These are phyloP conservation scores for Crucibulum cyathiforme DNA, from an alignment of 1,284 basidiomycete species.

Conservation along the genomic window DNA sequence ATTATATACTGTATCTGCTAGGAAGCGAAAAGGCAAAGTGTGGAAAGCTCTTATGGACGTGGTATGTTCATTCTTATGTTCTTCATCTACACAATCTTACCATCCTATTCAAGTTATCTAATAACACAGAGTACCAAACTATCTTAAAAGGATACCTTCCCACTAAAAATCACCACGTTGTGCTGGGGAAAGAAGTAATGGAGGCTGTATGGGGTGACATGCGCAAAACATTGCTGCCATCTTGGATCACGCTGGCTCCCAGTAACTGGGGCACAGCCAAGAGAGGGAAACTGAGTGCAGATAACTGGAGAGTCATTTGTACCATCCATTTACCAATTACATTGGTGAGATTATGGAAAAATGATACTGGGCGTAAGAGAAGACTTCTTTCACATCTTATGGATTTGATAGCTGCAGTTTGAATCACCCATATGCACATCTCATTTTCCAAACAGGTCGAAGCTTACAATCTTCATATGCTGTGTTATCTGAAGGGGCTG, in stretches of 20 bases:
- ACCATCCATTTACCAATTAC: constrained; percentile 34
- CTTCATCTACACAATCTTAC: no score
- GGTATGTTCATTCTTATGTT: no score
- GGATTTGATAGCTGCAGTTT: constrained; percentile 11
- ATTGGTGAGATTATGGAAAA: constrained; percentile 19
- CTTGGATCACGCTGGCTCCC: constrained; percentile 30
- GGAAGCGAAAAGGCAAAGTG: no score
- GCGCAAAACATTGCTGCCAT: constrained; percentile 16
- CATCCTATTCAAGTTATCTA: no score
- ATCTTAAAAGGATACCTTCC: not conserved
- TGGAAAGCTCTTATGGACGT: no score
- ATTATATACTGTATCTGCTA: no score
- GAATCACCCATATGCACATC: constrained; percentile 9
- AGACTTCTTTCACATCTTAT: constrained; percentile 12
- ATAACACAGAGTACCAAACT: not conserved
- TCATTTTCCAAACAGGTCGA: constrained; percentile 1
- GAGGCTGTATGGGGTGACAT: constrained; percentile 27
- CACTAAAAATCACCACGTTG: not conserved
- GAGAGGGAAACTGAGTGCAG: constrained; percentile 35
- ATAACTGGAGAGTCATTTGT: constrained; percentile 30
- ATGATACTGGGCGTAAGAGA: constrained; percentile 1
- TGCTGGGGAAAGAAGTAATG: constrained; percentile 7
- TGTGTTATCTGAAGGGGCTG: constrained; percentile 2
- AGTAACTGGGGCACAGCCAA: constrained; percentile 27
- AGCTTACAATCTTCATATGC: constrained; percentile 8